These are phyloP conservation scores for Cutaneotrichosporon cavernicola DNA, from an alignment of 1,284 basidiomycete species.

Conservation along the genomic window DNA sequence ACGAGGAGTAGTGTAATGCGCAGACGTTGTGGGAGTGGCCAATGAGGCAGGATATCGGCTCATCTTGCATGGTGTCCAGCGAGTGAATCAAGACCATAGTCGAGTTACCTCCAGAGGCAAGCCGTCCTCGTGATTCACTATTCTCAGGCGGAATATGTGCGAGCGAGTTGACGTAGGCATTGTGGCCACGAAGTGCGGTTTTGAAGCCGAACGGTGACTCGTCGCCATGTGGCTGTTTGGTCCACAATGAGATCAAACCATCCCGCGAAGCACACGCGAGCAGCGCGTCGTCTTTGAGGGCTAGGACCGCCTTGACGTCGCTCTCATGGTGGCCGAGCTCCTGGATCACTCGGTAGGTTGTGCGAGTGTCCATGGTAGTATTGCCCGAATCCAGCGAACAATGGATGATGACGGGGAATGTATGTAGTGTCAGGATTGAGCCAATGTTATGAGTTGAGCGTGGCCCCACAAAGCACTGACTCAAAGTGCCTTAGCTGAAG, in stretches of 20 bases:
- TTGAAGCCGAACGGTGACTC: neutral
- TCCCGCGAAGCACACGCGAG: conserved; percentile 4
- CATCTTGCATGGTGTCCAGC: neutral
- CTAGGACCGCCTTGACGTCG: conserved; percentile 1
- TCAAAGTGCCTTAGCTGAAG: neutral
- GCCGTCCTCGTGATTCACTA: neutral
- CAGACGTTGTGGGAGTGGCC: conserved; percentile 7
- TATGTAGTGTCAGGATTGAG: neutral
- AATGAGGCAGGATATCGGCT: neutral
- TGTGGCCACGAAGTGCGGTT: neutral
- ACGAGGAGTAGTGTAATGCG: neutral
- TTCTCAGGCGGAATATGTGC: neutral
- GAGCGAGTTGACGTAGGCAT: conserved; percentile 1
- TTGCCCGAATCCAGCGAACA: neutral
- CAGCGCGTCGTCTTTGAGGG: neutral
- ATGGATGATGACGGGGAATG: neutral
- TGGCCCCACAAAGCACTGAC: neutral
- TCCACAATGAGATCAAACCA: conserved; percentile 1
- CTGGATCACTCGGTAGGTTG: neutral
- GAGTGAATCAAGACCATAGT: conserved; percentile 4
- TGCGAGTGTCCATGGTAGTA: neutral
- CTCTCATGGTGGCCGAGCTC: conserved; percentile 1
- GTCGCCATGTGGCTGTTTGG: neutral
- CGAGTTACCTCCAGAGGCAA: conserved; percentile 3
- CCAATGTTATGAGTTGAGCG: neutral